A percentile compares a stretch with the other conserved stretches of the same genome.
Conservation (phyloP, 139 green algal genomes). For the Chlamydomonas applanata region DNA sequence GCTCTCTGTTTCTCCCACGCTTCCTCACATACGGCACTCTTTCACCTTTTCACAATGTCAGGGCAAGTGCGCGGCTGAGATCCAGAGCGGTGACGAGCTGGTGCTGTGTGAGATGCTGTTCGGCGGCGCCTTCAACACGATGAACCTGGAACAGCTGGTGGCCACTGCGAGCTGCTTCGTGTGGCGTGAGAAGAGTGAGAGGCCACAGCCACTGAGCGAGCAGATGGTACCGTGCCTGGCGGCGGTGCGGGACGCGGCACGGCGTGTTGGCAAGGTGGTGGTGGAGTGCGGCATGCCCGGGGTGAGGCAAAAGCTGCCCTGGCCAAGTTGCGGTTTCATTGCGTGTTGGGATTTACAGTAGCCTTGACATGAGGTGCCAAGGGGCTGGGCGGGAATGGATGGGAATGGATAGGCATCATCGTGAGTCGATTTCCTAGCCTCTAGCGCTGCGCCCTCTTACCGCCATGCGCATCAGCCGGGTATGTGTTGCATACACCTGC, state of each 20-base stretch:
- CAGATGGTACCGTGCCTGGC: conserved; percentile 48
- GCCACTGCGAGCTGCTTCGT: conserved; percentile 74
- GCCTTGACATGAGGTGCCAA: no score
- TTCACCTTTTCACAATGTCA: no score
- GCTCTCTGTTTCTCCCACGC: no score
- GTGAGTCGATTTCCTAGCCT: no score
- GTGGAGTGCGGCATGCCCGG: conserved; percentile 53
- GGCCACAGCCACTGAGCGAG: conserved; percentile 37
- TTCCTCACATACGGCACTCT: no score
- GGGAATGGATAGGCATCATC: no score
- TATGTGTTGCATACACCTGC: no score
- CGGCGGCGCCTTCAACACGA: conserved; percentile 58
- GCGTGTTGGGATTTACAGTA: neutral
- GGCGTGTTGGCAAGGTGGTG: conserved; percentile 45
- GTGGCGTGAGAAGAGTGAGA: conserved; percentile 62
- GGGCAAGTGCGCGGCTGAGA: conserved; percentile 10
- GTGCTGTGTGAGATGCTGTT: conserved; percentile 81
- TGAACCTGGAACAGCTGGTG: conserved; percentile 58
- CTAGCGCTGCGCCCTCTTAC: no score
- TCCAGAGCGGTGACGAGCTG: conserved; percentile 70
- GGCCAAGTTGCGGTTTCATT: neutral
- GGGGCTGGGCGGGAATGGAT: no score
- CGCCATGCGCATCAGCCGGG: no score
- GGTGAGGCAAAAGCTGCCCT: conserved; percentile 2
- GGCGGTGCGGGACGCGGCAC: conserved; percentile 58